A percentile compares a stretch with the other conserved stretches of the same genome.
Conservation (phyloP, 352 stramenopile species). For the Phytopythium cucurbitacearum region DNA sequence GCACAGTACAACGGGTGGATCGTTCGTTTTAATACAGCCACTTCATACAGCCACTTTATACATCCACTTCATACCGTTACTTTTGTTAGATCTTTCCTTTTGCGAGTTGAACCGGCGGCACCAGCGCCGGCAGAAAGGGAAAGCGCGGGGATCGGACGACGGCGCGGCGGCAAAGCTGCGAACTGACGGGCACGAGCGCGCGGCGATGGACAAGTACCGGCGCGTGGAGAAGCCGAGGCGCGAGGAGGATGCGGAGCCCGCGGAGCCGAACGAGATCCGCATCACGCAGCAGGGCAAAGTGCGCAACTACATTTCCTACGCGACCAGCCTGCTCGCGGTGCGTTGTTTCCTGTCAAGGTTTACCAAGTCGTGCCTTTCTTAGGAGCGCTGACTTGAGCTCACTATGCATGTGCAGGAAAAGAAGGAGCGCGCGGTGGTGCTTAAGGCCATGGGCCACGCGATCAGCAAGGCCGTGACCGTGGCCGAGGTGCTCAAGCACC, state of each 20-base stretch:
- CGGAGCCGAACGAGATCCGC: conserved; percentile 72
- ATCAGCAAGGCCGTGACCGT: conserved; percentile 86
- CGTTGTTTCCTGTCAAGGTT: conserved; percentile 8
- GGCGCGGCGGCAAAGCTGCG: neutral
- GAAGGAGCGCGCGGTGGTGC: conserved; percentile 49
- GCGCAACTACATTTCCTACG: conserved; percentile 79
- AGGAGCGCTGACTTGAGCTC: neutral
- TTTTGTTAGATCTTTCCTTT: conserved; percentile 27
- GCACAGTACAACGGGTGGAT: too few relatives aligned
- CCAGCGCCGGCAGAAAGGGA: too few relatives aligned
- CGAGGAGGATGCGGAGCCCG: conserved; percentile 34
- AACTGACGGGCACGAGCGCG: neutral
- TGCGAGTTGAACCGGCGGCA: neutral
- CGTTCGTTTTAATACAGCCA: too few relatives aligned
- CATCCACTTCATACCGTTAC: conserved; percentile 22
- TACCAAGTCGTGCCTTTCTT: neutral
- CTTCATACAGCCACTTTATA: conserved; percentile 13
- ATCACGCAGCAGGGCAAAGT: conserved; percentile 83
- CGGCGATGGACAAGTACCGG: conserved; percentile 80
- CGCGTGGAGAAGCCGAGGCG: conserved; percentile 61
- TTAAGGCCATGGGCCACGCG: conserved; percentile 81
- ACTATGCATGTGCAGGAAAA: conserved; percentile 41
- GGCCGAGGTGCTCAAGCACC: conserved; percentile 80
- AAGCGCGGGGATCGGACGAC: too few relatives aligned
- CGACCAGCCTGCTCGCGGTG: conserved; percentile 65